Evolutionary conservation across 2,329 filamentous ascomycete species (phyloP).

Genomic region (Pseudogymnoascus sp.): DNA sequence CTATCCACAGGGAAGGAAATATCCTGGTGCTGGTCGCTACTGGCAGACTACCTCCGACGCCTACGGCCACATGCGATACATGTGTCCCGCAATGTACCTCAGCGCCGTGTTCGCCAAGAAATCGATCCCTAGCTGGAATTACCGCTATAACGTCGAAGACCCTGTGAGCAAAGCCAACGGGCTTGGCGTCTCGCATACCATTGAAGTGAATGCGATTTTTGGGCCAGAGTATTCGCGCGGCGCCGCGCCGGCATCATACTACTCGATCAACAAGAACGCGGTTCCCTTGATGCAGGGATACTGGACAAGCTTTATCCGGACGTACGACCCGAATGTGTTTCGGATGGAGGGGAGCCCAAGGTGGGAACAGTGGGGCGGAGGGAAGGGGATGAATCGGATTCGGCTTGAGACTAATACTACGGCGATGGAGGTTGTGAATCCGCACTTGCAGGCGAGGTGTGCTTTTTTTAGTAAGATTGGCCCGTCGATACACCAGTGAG

Average conservation of each 20-base stretch:
- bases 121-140: slow-evolving; percentile 48
- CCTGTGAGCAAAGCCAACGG: slow-evolving; percentile 42
- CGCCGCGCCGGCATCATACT: slow-evolving; percentile 46
- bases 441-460: slow-evolving; percentile 35
- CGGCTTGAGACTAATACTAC: slow-evolving; percentile 36
- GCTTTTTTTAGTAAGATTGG: slow-evolving; percentile 42
- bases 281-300: slow-evolving; percentile 58
- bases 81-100: slow-evolving; percentile 52
- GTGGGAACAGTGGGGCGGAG: slow-evolving; percentile 40
- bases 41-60: slow-evolving; percentile 50
- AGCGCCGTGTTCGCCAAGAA: slow-evolving; percentile 18
- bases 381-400: slow-evolving; percentile 19
- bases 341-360: slow-evolving; percentile 37
- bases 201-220: slow-evolving; percentile 59
- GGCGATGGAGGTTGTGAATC: slow-evolving; percentile 36
- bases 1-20: slow-evolving; percentile 42
- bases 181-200: slow-evolving; percentile 56
- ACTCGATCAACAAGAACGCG: slow-evolving; percentile 44
- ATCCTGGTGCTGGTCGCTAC: slow-evolving; percentile 42
- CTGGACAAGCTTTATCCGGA: slow-evolving; percentile 65
- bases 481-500: slow-evolving; percentile 36
- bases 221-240: slow-evolving; percentile 47
- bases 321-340: slow-evolving; percentile 54
- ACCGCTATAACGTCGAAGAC: slow-evolving; percentile 58
- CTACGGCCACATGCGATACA: slow-evolving; percentile 58